Percentiles rank a stretch among this genome's conserved stretches.
Evolutionary conservation across 2,329 filamentous ascomycete species (phyloP).

Genomic region (Paecilomyces formosus): DNA sequence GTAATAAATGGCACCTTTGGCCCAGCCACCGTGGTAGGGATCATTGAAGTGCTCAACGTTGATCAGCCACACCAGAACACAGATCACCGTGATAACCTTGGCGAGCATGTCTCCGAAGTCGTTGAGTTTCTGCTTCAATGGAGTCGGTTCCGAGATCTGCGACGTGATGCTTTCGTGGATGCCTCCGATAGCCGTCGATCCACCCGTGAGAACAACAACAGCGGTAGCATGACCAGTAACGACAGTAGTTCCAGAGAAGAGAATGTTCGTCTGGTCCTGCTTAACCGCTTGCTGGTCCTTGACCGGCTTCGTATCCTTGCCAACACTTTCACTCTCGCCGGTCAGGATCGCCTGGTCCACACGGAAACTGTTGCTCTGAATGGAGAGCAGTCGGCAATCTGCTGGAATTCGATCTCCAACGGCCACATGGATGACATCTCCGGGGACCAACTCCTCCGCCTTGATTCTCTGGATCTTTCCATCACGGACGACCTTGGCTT

Average conservation of each 20-base stretch:
- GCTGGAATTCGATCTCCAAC: constrained; percentile 92
- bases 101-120: constrained; percentile 94
- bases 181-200: constrained; percentile 89
- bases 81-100: constrained; percentile 97
- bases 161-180: constrained; percentile 98
- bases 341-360: constrained; percentile 97
- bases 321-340: constrained; percentile 93
- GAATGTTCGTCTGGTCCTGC: constrained; percentile 95
- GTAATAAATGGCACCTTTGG: constrained; percentile 98
- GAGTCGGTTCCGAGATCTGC: constrained; percentile 95
- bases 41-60: constrained; percentile 97
- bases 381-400: constrained; percentile 80
- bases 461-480: constrained; percentile 75
- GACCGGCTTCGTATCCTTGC: constrained; percentile 67
- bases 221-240: constrained; percentile 90
- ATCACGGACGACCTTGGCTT: constrained; percentile 86
- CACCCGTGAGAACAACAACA: constrained; percentile 81
- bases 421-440: constrained; percentile 79
- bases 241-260: constrained; percentile 97
- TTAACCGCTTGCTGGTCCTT: constrained; percentile 80
- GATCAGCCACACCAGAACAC: constrained; percentile 94
- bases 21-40: constrained; percentile 83
- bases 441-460: constrained; percentile 94
- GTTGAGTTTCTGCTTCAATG: constrained; percentile 96
- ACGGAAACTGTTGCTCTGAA: constrained; percentile 95